Conservation (phyloP, 2,329 filamentous ascomycete species). For the Fusarium compactum region DNA sequence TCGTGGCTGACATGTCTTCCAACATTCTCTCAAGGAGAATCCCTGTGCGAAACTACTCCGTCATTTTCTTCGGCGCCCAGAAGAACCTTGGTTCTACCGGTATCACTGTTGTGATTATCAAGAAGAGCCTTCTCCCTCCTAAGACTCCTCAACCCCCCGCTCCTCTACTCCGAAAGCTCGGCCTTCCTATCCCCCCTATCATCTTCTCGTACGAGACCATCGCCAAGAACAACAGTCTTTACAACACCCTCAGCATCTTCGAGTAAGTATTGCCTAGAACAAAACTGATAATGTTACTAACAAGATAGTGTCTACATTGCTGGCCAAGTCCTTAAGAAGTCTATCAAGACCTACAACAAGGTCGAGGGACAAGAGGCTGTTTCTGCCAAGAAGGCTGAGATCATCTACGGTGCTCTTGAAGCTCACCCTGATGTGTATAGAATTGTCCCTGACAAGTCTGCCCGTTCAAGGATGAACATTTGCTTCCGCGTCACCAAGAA, state of each 20-base stretch:
- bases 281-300: constrained; percentile 15
- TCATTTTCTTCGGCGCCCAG: constrained; percentile 93
- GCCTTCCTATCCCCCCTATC: constrained; percentile 81
- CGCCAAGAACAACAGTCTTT: constrained; percentile 92
- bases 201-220: constrained; percentile 87
- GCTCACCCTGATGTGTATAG: constrained; percentile 78
- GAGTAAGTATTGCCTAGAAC: constrained; percentile 62
- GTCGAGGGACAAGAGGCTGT: constrained; percentile 82
- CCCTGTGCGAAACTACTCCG: constrained; percentile 81
- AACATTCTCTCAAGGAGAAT: constrained; percentile 89
- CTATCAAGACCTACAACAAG: constrained; percentile 75
- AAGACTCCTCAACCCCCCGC: constrained; percentile 73
- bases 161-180: constrained; percentile 77
- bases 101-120: constrained; percentile 86
- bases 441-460: constrained; percentile 79
- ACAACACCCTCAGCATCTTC: constrained; percentile 96
- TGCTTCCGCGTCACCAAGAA: constrained; percentile 81
- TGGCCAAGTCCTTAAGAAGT: constrained; percentile 85
- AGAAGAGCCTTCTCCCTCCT: constrained; percentile 82
- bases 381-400: constrained; percentile 77
- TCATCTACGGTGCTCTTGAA: constrained; percentile 84
- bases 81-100: constrained; percentile 93
- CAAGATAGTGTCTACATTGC: constrained; percentile 80
- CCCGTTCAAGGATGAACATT: constrained; percentile 92
- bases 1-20: constrained; percentile 93